Evolutionary conservation across 108 stramenopile genomes (phyloP).

Genomic region (Chaetoceros muelleri): DNA sequence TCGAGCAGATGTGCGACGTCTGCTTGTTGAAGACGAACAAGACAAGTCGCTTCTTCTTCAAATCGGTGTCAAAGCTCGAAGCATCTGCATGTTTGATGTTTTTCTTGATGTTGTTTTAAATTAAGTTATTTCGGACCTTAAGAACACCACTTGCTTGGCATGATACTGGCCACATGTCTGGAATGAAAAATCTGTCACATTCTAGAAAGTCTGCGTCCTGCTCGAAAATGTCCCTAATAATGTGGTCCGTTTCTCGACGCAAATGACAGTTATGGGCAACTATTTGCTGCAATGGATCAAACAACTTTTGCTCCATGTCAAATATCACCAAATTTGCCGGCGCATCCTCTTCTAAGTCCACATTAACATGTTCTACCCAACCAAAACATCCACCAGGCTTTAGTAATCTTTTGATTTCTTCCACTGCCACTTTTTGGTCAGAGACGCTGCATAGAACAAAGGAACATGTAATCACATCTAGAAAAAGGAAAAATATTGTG

Average conservation of each 20-base stretch:
- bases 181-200: slow-evolving; percentile 34
- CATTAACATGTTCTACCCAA: slow-evolving; percentile 71
- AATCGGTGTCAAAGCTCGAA: too few relatives aligned
- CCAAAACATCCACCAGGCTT: slow-evolving; percentile 48
- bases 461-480: slow-evolving; percentile 31
- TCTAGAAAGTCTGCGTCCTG: neutral
- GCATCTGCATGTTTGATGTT: too few relatives aligned
- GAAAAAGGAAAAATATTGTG: slow-evolving; percentile 10
- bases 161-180: slow-evolving; percentile 51
- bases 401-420: slow-evolving; percentile 55
- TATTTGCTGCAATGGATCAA: slow-evolving; percentile 59
- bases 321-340: slow-evolving; percentile 9
- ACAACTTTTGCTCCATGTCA: slow-evolving; percentile 31
- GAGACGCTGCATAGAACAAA: slow-evolving; percentile 44
- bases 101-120: too few relatives aligned
- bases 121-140: neutral
- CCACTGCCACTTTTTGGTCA: slow-evolving; percentile 38
- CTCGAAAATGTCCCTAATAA: slow-evolving; percentile 18
- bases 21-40: too few relatives aligned
- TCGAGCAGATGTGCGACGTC: too few relatives aligned
- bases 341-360: slow-evolving; percentile 28
- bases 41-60: too few relatives aligned
- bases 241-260: slow-evolving; percentile 50
- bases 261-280: slow-evolving; percentile 80
- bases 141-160: slow-evolving; percentile 40